These are phyloP conservation scores for Candida oleophila DNA, from an alignment of 805 yeast genomes.

Conservation along the genomic window DNA sequence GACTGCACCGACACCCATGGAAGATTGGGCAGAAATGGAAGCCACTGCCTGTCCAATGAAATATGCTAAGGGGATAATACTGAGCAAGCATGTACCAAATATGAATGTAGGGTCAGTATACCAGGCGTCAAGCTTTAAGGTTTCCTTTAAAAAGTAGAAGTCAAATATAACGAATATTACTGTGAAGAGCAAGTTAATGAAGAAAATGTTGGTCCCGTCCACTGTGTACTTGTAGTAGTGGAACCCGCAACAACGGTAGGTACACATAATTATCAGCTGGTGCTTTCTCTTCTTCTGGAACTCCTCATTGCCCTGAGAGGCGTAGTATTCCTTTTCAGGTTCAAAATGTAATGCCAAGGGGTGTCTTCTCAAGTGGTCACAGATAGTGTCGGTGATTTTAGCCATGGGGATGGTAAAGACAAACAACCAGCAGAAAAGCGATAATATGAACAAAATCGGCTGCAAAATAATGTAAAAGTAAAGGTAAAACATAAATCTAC, in stretches of 20 bases:
- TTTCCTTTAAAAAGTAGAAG: conserved; percentile 59
- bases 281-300: conserved; percentile 38
- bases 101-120: conserved; percentile 63
- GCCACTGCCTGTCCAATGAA: conserved; percentile 99
- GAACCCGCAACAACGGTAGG: conserved; percentile 87
- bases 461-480: conserved; percentile 67
- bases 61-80: conserved; percentile 91
- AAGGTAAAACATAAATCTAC: conserved; percentile 73
- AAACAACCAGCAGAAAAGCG: conserved; percentile 69
- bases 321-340: conserved; percentile 51
- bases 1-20: conserved; percentile 98
- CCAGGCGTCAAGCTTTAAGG: conserved; percentile 33
- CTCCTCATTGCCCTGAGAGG: conserved; percentile 18
- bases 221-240: conserved; percentile 96
- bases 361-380: conserved; percentile 80
- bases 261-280: conserved; percentile 73
- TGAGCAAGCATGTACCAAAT: conserved; percentile 73
- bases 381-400: conserved; percentile 64
- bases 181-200: conserved; percentile 76
- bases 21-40: conserved; percentile 95
- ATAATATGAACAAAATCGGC: conserved; percentile 60
- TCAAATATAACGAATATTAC: conserved; percentile 84
- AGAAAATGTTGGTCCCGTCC: conserved; percentile 92
- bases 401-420: conserved; percentile 95
- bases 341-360: conserved; percentile 85